Evolutionary conservation across 805 yeast species (phyloP).

Genomic region (Saturnispora sanitii): DNA sequence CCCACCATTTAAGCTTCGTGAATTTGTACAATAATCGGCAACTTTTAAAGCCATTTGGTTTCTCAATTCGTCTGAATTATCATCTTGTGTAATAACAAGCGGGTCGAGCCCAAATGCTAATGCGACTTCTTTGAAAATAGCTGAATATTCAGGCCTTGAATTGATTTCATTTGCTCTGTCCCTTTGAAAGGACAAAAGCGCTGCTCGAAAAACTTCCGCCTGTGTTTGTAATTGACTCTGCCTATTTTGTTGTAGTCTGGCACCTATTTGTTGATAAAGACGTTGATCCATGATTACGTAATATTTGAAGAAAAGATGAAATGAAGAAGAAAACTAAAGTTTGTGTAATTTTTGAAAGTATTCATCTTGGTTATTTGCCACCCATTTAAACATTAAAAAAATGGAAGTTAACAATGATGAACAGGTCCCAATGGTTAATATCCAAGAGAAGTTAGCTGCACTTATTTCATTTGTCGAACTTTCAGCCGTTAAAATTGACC

Average conservation of each 20-base stretch:
- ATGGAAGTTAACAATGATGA: constrained; percentile 5
- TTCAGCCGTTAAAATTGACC: constrained; percentile 53
- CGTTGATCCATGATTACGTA: constrained; percentile 14
- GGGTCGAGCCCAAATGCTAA: constrained; percentile 80
- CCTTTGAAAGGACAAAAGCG: constrained; percentile 62
- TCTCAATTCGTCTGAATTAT: constrained; percentile 41
- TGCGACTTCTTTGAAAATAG: constrained; percentile 69
- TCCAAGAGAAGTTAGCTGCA: constrained; percentile 4
- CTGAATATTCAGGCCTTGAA: constrained; percentile 52
- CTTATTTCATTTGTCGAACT: constrained; percentile 19
- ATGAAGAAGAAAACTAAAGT: background rate
- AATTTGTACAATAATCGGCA: constrained; percentile 64
- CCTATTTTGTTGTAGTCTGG: constrained; percentile 41
- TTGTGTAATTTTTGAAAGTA: too few species aligned
- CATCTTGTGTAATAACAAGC: constrained; percentile 31
- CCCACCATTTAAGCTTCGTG: constrained; percentile 75
- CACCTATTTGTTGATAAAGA: constrained; percentile 43
- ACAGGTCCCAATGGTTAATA: background rate
- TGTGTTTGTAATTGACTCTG: constrained; percentile 59
- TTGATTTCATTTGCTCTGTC: constrained; percentile 62
- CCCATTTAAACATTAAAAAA: constrained; percentile 8
- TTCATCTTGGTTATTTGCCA: constrained; percentile 10
- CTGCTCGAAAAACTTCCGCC: constrained; percentile 64
- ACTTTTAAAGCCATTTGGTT: constrained; percentile 64
- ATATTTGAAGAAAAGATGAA: background rate